phyloP scores from a whole-genome alignment of 306 rosid genomes.

The Hippophae rhamnoides region DNA sequence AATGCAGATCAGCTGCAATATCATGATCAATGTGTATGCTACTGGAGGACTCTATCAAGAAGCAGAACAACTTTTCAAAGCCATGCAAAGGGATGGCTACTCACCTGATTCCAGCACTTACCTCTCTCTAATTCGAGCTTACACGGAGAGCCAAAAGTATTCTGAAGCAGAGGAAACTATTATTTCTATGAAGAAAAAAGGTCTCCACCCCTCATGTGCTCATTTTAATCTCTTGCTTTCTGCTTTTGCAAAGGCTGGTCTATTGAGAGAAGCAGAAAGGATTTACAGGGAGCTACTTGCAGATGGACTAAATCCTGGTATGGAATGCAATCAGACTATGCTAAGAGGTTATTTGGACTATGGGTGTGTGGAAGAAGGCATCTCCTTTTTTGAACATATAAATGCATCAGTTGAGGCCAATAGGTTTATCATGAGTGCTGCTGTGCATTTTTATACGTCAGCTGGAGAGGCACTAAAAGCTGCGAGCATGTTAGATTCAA shows the following conservation, averaged over 20 bases:
- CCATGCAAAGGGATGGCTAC: slow-evolving; percentile 54
- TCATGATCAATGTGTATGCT: slow-evolving; percentile 77
- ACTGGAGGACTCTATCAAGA: slow-evolving; percentile 53
- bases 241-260: slow-evolving; percentile 52
- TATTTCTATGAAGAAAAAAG: slow-evolving; percentile 44
- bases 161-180: slow-evolving; percentile 59
- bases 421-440: slow-evolving; percentile 70
- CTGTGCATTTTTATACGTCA: slow-evolving; percentile 53
- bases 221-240: slow-evolving; percentile 60
- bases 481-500: slow-evolving; percentile 37
- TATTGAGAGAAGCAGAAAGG: slow-evolving; percentile 60
- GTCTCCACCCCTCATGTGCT: slow-evolving; percentile 55
- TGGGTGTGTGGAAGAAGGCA: slow-evolving; percentile 53
- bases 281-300: slow-evolving; percentile 39
- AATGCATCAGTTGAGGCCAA: slow-evolving; percentile 35
- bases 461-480: slow-evolving; percentile 49
- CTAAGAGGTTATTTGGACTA: slow-evolving; percentile 70
- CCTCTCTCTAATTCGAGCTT: slow-evolving; percentile 65
- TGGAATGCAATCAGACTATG: slow-evolving; percentile 48
- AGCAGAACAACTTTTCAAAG: slow-evolving; percentile 51
- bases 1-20: slow-evolving; percentile 82
- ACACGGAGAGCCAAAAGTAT: slow-evolving; percentile 47
- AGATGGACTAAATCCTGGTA: slow-evolving; percentile 55
- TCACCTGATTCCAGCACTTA: slow-evolving; percentile 64
- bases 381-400: slow-evolving; percentile 46